A percentile compares a stretch with the other conserved stretches of the same genome.
Conservation (phyloP, 176 grass and related monocot species). For the Carex myosuroides region DNA sequence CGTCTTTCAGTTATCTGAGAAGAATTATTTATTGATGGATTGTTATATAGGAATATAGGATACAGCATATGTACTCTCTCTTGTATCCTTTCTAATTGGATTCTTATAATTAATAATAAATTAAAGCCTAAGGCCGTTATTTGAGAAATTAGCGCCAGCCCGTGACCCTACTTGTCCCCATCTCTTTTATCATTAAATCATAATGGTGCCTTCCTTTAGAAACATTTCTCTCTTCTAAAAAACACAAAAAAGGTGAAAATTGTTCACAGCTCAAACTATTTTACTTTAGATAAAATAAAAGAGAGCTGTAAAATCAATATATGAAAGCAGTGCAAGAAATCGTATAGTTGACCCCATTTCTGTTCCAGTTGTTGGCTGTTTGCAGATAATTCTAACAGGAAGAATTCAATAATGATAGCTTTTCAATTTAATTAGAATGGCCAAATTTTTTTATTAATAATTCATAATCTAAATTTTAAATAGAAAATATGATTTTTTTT, state of each 20-base stretch:
- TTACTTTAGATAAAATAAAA: not conserved
- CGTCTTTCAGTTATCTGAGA: not conserved
- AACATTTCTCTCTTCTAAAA: not conserved
- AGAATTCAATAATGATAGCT: not conserved
- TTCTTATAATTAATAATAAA: constrained; percentile 7
- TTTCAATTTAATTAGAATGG: not conserved
- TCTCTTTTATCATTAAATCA: not conserved
- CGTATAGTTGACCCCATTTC: not conserved
- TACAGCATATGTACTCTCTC: not conserved
- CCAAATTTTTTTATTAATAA: not conserved
- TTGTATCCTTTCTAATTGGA: not conserved
- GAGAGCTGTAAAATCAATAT: not conserved
- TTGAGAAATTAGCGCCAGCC: constrained; percentile 11
- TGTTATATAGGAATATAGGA: not conserved
- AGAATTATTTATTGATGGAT: constrained; percentile 7
- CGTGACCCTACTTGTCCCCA: constrained; percentile 3
- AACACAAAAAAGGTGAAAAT: not conserved
- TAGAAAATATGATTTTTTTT: not conserved
- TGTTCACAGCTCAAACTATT: not conserved
- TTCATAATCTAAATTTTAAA: not conserved
- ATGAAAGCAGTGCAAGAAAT: not conserved
- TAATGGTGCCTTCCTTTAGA: not conserved
- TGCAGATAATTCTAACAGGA: not conserved
- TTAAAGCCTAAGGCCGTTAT: not conserved
- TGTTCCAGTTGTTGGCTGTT: not conserved